Evolutionary conservation across 495 filamentous ascomycete genomes (phyloP).

Genomic region (Beverwykella pulmonaria): DNA sequence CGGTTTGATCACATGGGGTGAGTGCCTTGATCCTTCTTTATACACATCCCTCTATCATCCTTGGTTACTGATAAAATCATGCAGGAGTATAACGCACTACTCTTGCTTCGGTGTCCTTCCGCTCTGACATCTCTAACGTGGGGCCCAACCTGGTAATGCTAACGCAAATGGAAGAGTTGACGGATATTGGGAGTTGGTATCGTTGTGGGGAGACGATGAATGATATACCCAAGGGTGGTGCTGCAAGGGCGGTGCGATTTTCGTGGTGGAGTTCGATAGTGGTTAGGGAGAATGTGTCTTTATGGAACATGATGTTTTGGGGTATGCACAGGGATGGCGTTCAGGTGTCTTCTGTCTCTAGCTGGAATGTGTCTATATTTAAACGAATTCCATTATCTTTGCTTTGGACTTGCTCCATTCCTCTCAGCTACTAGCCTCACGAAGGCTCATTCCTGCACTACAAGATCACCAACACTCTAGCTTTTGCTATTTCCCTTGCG

Average conservation of each 20-base stretch:
- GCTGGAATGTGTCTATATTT: too few relatives aligned
- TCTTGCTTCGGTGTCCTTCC: constrained; percentile 75
- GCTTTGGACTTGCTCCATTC: too few relatives aligned
- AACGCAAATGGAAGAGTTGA: constrained; percentile 61
- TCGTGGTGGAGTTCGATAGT: not conserved
- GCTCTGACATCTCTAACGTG: constrained; percentile 65
- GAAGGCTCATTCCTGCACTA: too few relatives aligned
- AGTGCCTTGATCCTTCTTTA: constrained; percentile 18
- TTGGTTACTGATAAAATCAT: not conserved
- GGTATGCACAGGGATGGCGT: too few relatives aligned
- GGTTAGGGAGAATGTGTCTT: too few relatives aligned
- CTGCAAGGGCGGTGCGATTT: not conserved
- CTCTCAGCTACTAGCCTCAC: too few relatives aligned
- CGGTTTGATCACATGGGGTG: constrained; percentile 65
- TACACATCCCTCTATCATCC: not conserved
- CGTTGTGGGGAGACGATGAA: constrained; percentile 59
- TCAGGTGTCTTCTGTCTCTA: too few relatives aligned
- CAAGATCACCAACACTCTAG: too few relatives aligned
- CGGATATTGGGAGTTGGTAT: constrained; percentile 77
- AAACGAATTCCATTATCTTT: too few relatives aligned
- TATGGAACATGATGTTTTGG: too few relatives aligned
- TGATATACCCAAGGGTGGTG: constrained; percentile 38
- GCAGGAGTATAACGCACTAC: constrained; percentile 61
- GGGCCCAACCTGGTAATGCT: constrained; percentile 70
- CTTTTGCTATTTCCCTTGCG: too few relatives aligned